These are phyloP conservation scores for Paecilomyces formosus DNA, from an alignment of 2,329 filamentous ascomycete genomes.

Conservation along the genomic window DNA sequence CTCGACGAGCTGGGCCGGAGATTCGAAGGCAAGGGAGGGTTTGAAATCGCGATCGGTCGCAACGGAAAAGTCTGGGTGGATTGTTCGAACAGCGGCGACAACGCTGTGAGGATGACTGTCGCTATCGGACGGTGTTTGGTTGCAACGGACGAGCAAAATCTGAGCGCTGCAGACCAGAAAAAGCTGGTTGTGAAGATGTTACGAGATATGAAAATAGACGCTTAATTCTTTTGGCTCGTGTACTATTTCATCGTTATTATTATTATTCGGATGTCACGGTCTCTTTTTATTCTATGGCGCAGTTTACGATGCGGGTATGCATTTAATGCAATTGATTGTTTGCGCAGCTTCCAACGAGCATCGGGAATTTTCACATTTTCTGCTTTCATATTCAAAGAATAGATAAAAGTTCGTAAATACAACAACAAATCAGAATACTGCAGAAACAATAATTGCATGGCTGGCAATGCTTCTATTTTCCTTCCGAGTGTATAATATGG, in stretches of 20 bases:
- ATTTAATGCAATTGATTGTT: background rate
- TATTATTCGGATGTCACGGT: background rate
- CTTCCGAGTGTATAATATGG: too few species aligned
- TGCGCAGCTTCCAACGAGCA: background rate
- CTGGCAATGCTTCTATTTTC: background rate
- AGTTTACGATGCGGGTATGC: background rate
- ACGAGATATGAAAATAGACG: constrained; percentile 31
- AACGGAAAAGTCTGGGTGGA: constrained; percentile 93
- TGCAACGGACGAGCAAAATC: constrained; percentile 62
- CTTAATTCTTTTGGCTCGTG: constrained; percentile 11
- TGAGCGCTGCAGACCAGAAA: constrained; percentile 37
- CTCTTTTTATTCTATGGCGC: background rate
- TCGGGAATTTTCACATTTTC: background rate
- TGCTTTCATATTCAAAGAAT: background rate
- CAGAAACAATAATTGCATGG: background rate
- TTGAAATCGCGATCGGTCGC: constrained; percentile 87
- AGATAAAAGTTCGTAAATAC: background rate
- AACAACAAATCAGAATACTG: background rate
- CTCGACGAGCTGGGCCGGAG: constrained; percentile 77
- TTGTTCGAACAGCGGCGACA: constrained; percentile 53
- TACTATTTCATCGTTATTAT: too few species aligned
- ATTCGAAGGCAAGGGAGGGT: constrained; percentile 53
- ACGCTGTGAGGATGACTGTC: constrained; percentile 58
- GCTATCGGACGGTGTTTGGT: constrained; percentile 71
- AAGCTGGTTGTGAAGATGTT: constrained; percentile 38